Evolutionary conservation across 2,329 filamentous ascomycete genomes (phyloP).

Genomic region (Alternaria gaisen): DNA sequence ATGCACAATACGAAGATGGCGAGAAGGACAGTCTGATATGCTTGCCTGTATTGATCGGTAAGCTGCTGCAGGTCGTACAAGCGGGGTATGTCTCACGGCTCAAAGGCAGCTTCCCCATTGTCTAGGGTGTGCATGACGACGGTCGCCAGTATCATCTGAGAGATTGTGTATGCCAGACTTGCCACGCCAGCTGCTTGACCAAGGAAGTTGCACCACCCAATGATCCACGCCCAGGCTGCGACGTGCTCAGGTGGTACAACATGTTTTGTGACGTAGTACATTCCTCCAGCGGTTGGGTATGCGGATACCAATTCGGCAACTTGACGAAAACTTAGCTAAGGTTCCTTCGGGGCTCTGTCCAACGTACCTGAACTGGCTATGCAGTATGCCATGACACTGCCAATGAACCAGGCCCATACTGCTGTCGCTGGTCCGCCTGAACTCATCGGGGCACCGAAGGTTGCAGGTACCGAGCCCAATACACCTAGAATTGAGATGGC

Average conservation of each 20-base stretch:
- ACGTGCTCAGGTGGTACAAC: slow-evolving; percentile 69
- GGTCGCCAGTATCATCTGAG: slow-evolving; percentile 70
- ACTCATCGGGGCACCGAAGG: slow-evolving; percentile 66
- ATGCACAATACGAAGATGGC: slow-evolving; percentile 64
- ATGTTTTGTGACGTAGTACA: slow-evolving; percentile 74
- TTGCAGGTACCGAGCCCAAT: slow-evolving; percentile 71
- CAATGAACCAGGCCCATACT: slow-evolving; percentile 72
- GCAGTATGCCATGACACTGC: slow-evolving; percentile 70
- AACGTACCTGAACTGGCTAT: slow-evolving; percentile 66
- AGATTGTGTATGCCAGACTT: slow-evolving; percentile 69
- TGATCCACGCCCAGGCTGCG: slow-evolving; percentile 70
- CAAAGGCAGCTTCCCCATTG: slow-evolving; percentile 62
- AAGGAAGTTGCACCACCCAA: slow-evolving; percentile 73
- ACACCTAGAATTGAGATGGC: slow-evolving; percentile 72
- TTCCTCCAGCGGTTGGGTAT: slow-evolving; percentile 72
- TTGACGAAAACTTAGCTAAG: slow-evolving; percentile 27
- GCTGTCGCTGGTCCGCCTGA: slow-evolving; percentile 70
- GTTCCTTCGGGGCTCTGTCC: neutral
- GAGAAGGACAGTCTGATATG: slow-evolving; percentile 66
- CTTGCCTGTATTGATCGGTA: slow-evolving; percentile 55
- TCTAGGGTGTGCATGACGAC: slow-evolving; percentile 69
- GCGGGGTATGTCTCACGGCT: slow-evolving; percentile 59
- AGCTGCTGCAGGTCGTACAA: slow-evolving; percentile 8
- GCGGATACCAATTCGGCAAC: slow-evolving; percentile 73
- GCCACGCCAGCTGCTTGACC: slow-evolving; percentile 71